A percentile compares a stretch with the other conserved stretches of the same genome.
Conservation (phyloP, 1,139 yeast genomes). For the Yamadazyma epiphylla region DNA sequence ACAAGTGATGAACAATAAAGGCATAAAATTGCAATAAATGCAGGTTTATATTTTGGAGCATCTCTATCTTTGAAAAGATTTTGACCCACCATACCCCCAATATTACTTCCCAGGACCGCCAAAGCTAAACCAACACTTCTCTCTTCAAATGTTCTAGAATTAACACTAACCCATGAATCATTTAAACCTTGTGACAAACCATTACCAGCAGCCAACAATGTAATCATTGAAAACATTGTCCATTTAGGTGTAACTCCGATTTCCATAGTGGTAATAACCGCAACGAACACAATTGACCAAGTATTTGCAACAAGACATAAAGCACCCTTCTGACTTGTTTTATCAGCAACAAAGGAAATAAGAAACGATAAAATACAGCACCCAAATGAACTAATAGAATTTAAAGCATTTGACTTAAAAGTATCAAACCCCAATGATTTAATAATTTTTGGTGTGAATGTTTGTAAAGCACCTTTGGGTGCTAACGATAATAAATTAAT, state of each 20-base stretch:
- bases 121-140: constrained; percentile 3
- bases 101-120: constrained; percentile 1
- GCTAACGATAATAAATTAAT: constrained; percentile 1
- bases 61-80: constrained; percentile 1
- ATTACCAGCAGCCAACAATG: constrained; percentile 1
- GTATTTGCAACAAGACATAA: constrained; percentile 1
- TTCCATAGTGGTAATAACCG: not conserved
- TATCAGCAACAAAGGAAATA: constrained; percentile 1
- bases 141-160: constrained; percentile 1
- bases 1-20: constrained; percentile 1
- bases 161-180: constrained; percentile 2
- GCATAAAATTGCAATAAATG: constrained; percentile 1
- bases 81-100: constrained; percentile 1
- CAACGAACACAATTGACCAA: constrained; percentile 1
- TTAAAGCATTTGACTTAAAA: constrained; percentile 1
- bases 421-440: constrained; percentile 1
- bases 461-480: constrained; percentile 1
- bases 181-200: constrained; percentile 2
- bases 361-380: constrained; percentile 1
- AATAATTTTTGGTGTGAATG: not conserved
- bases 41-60: constrained; percentile 1
- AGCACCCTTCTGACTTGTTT: not conserved
- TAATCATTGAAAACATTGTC: constrained; percentile 1
- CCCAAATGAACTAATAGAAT: constrained; percentile 1
- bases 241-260: constrained; percentile 1